Conservation (phyloP, 73 alveolate genomes). For the Paramecium tetraurelia region DNA sequence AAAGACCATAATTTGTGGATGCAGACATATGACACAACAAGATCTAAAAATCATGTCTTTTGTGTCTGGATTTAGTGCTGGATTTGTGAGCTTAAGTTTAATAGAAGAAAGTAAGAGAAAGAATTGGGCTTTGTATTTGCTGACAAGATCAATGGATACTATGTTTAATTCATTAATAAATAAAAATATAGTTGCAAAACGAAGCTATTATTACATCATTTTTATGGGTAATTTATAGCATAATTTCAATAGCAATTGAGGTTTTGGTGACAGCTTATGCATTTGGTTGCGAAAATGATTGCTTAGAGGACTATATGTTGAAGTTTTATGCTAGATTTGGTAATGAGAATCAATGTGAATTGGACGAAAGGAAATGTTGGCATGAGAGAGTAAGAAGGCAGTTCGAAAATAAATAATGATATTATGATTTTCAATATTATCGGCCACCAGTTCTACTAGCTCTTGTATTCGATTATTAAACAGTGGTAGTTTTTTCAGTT, state of each 20-base stretch:
- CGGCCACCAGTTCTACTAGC: background rate
- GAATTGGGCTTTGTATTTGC: conserved; percentile 26
- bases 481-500: background rate
- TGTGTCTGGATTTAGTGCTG: conserved; percentile 24
- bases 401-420: background rate
- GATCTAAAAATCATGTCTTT: background rate
- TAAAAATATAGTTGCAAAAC: conserved; percentile 16
- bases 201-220: background rate
- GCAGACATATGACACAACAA: background rate
- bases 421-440: background rate
- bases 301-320: background rate
- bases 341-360: background rate
- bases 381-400: background rate
- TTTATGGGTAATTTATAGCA: background rate
- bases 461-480: background rate
- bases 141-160: conserved; percentile 45
- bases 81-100: background rate
- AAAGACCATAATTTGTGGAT: background rate
- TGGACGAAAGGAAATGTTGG: background rate
- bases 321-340: background rate
- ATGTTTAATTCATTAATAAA: conserved; percentile 24
- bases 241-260: background rate
- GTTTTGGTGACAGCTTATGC: background rate
- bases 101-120: background rate
- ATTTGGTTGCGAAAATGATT: background rate